Evolutionary conservation across 2,329 filamentous ascomycete genomes (phyloP), one percentile per base, ranked within the genome.

Genomic region (Alternaria viburni): DNA sequence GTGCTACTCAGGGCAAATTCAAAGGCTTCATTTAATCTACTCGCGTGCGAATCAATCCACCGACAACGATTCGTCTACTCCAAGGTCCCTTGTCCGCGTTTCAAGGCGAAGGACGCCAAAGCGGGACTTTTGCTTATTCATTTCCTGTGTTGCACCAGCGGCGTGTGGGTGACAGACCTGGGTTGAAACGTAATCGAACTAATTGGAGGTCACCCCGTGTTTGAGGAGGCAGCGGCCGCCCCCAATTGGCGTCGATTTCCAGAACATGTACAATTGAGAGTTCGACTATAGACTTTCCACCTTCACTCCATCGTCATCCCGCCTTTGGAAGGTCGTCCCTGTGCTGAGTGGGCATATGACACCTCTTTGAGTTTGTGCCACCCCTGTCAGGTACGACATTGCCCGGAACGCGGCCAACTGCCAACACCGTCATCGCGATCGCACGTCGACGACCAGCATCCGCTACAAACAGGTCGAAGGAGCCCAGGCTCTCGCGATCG

Each of bases 371-470:
- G 68, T 67, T 71, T 62, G 49, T 57, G 59, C 47, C 25, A 66
- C 65, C 70, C 69, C 65, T 71, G 71, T 62, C 69, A 66, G 68
- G 67, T 67, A 69, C 61, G 55, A 57, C 61, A 47, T 59, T 69
- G 58, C 64, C 68, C 65, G 63, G 43, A 62, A n/a, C 44, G 23
- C 32, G 47, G 45, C 54, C 54, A 51, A 45, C 57, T 36, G 15
- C 36, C 36, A 47, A 41, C 36, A 52, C 54, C 52, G 36, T 41
- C 36, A 41, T 41, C 36, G 36, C 15, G 36, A 41, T 41, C 36
- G 36, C 52, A 61, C 67, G 47, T 59, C 59, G 49, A 44, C 49
- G 46, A 52, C 44, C 64, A 56, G 30, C 50, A 19, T 60, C 57
- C 57, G 58, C 36, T 60, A 58, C 52, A 62, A 54, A 56, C 59